phyloP scores from a whole-genome alignment of 2,329 filamentous ascomycete genomes.

The Xylariomycetidae sp. region DNA sequence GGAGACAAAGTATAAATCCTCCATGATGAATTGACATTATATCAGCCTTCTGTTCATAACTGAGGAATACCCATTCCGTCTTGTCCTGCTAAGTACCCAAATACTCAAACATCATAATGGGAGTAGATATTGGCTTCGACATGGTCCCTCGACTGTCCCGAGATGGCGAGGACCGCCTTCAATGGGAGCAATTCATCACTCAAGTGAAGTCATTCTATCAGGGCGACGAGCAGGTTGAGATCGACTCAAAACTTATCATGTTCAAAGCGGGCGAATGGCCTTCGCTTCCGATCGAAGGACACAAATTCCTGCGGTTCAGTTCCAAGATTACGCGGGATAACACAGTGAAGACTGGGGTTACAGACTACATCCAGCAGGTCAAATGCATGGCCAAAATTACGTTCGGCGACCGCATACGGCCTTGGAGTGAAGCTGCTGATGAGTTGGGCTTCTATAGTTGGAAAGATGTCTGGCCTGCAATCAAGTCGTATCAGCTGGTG shows the following conservation, averaged over 20 bases:
- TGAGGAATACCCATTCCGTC: no score
- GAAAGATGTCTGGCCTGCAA: not conserved
- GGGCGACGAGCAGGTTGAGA: not conserved
- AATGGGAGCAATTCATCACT: not conserved
- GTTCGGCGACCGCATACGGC: slow-evolving; percentile 2
- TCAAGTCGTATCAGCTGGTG: not conserved
- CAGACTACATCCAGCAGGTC: slow-evolving; percentile 1
- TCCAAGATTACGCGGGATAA: not conserved
- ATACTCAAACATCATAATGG: no score
- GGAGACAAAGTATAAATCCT: no score
- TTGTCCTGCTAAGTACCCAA: no score
- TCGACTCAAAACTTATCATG: not conserved
- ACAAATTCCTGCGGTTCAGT: slow-evolving; percentile 5
- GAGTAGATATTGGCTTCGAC: slow-evolving; percentile 1
- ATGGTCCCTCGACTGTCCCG: not conserved
- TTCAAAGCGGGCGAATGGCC: not conserved
- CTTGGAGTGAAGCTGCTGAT: not conserved
- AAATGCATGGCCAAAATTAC: not conserved
- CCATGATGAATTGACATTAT: no score
- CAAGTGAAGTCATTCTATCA: not conserved
- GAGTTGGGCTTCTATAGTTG: slow-evolving; percentile 4
- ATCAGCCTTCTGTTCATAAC: no score
- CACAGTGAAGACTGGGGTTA: not conserved
- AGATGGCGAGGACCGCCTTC: not conserved
- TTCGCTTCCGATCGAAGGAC: slow-evolving; percentile 3